Evolutionary conservation across 495 filamentous ascomycete species (phyloP).

Genomic region (Penicillium pancosmium): DNA sequence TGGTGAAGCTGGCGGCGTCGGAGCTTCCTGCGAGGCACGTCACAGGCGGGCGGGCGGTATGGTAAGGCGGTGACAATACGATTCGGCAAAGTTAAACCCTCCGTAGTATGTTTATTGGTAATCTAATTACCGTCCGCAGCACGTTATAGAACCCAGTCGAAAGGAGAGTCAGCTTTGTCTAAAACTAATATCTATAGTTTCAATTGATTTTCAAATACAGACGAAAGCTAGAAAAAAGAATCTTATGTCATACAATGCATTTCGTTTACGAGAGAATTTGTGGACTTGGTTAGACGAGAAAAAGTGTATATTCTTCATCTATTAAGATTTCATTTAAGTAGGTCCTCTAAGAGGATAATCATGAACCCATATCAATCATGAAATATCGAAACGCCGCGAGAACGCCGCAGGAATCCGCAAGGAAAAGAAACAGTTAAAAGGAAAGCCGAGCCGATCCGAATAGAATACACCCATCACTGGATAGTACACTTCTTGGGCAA

Average conservation of each 20-base stretch:
- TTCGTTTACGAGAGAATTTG: neutral
- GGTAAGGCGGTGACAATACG: slow-evolving; percentile 5
- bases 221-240: neutral
- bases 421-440: slow-evolving; percentile 16
- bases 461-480: slow-evolving; percentile 37
- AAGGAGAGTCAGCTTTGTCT: neutral
- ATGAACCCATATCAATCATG: slow-evolving; percentile 21
- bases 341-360: neutral
- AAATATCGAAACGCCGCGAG: slow-evolving; percentile 22
- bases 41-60: slow-evolving; percentile 28
- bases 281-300: neutral
- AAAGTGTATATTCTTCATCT: neutral
- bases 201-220: neutral
- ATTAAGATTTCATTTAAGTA: neutral
- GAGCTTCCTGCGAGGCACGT: slow-evolving; percentile 29
- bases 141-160: neutral
- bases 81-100: neutral
- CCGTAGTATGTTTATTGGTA: too few species aligned
- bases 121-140: neutral
- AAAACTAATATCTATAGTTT: neutral
- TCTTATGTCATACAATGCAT: neutral
- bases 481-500: slow-evolving; percentile 69
- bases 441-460: slow-evolving; percentile 15
- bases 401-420: slow-evolving; percentile 20
- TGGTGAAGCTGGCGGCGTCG: neutral